Evolutionary conservation across 164 flowering plant genomes (phyloP), one percentile per base, ranked within the genome.

Genomic region (Magnolia changhungtana): DNA sequence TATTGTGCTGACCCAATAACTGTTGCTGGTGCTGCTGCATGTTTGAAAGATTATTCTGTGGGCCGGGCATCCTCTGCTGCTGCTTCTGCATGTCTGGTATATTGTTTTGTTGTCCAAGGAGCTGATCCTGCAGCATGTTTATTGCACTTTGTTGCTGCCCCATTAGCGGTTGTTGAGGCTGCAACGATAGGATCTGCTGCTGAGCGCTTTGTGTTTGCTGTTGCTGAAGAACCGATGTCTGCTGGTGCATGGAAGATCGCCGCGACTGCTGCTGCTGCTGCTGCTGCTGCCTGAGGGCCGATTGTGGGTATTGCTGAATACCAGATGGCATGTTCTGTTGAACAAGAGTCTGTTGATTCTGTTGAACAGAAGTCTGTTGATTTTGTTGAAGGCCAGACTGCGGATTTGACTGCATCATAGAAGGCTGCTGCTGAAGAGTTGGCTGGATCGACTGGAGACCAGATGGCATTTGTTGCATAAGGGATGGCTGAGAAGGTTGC

Each of bases 251-350:
- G 6, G 59, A 27, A 45, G 81, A 74, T 75, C 83, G 85, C 72
- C 82, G 87, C 8, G 80, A 37, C 45, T 37, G 45, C 45, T 37
- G 45, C 45, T 37, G 45, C 37, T 31, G 72, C 77, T 83, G 95
- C 78, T 80, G 89, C 10, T 89, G 97, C 72, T 59, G 76, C 85
- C 97, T 88, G 21, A 88, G 82, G 24, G 82, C 84, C 27, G 92
- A 76, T 68, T 88, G 97, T 67, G 78, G 84, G 82, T 90, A 92
- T 75, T 89, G 93, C 76, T 90, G 99, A 82, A 87, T 83, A 78
- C 31, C 67, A 65, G 86, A 81, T 45, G 93, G 72, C 71, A 88
- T 67, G 11, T 90, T 73, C 76, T 88, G 96, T 74, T 82, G 94
- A 77, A 81, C 76, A 68, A 91, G 80, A 21, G 93, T 71, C 74